Percentiles rank a stretch among this genome's conserved stretches.
Evolutionary conservation across 1,139 yeast species (phyloP).

Genomic region (Taphrina deformans): DNA sequence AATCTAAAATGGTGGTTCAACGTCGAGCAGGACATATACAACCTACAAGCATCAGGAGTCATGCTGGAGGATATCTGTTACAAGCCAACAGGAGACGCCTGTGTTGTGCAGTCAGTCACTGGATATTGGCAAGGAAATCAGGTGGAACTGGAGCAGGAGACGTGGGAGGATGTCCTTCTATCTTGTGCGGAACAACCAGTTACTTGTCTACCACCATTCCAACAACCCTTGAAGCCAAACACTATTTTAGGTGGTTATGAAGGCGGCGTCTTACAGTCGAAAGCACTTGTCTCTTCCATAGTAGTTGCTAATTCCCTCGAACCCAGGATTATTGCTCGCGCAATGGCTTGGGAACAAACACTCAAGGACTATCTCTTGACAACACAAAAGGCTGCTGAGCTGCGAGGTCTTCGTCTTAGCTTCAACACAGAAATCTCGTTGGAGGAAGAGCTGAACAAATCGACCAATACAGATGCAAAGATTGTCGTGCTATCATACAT

Average conservation of each 20-base stretch:
- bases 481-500: constrained; percentile 74
- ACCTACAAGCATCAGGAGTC: constrained; percentile 40
- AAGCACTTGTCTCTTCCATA: constrained; percentile 74
- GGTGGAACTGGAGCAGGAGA: constrained; percentile 51
- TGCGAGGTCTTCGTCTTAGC: constrained; percentile 59
- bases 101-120: constrained; percentile 87
- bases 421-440: constrained; percentile 82
- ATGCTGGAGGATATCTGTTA: constrained; percentile 66
- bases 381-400: constrained; percentile 50
- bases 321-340: constrained; percentile 49
- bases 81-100: constrained; percentile 74
- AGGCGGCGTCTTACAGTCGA: constrained; percentile 56
- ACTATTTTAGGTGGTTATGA: constrained; percentile 60
- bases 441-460: constrained; percentile 76
- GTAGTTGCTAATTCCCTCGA: constrained; percentile 56
- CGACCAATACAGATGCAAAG: constrained; percentile 74
- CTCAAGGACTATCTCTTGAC: constrained; percentile 59
- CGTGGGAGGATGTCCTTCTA: constrained; percentile 59
- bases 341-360: constrained; percentile 63
- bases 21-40: constrained; percentile 53
- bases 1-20: constrained; percentile 85
- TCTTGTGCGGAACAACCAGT: constrained; percentile 79
- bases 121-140: constrained; percentile 79
- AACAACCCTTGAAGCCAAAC: constrained; percentile 78
- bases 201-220: constrained; percentile 83